Evolutionary conservation across 805 yeast genomes (phyloP), one percentile per base, ranked within the genome.

Genomic region (Pichia kluyveri): DNA sequence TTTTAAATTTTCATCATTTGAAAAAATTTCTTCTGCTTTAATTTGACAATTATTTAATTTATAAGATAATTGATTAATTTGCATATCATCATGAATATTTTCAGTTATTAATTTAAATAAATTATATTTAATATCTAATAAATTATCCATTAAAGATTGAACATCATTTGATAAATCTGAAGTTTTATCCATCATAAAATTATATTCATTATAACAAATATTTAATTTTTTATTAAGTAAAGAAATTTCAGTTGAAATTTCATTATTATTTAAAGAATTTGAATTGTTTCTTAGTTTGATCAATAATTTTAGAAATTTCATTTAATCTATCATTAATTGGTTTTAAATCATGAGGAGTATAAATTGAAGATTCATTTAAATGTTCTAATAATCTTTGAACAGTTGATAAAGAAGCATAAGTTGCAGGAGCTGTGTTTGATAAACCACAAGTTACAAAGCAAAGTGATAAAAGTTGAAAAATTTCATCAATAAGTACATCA

Each of bases 371-470:
- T 61, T 86, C 96, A 54, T 79, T 77, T 52, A 91, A 69, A 66
- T 91, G 98, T 54, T 80, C 86, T 55, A 93, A 71, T 49, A 93
- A 69, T 56, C 93, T 80, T 66, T 83, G 83, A 19, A 93, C 95
- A 0, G 98, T 88, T 40, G 89, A 75, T 40, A 91, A 69, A 4
- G 95, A 86, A 7, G 96, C 91, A 66, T 86, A 93, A 1, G 96
- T 86, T 5, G 97, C 96, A 1, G 98, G 96, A 1, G 96, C 96
- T 36, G 88, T 77, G 56, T 88, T 83, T 42, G 85, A 84, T 56
- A 88, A 71, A 3, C 99, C 99, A 50, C 95, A 93, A 2, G 98
- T 87, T 59, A 91, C 78, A 65, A 90, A 87, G 55, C 93, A 84
- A 45, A 93, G 72, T 14, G 96, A 84, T 41, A 91, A 68, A 43